Base-by-base conservation (phyloP, 1,139 yeast species). In the Suhomyces maxii region DNA sequence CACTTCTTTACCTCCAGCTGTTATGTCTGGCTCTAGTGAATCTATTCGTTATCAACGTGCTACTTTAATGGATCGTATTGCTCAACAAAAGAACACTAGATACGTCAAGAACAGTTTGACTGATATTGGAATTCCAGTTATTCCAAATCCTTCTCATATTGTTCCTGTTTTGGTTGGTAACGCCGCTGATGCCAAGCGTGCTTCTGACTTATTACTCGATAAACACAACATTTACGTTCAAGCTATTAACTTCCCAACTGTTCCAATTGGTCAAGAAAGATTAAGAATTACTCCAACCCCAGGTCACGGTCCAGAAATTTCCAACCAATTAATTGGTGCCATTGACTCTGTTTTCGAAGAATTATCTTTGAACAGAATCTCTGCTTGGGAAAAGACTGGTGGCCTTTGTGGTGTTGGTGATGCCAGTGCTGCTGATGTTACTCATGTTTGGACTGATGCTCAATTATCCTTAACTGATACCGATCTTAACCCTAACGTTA, bases 221-320 rank as follows among this genome's bases (percentile, higher is more conserved):
- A 84, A 88, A 60, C 88, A 91, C 70, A 78, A 81, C 57, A 91
- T 93, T 64, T 93, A 93, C 64, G 99, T 95, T 42, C 99, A 93
- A 72, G 97, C 98, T 45, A 93, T 93, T 68, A 93, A 93, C 73
- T 93, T 87, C 82, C 99, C 99, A 47, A 93, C 99, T 26, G 99
- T 93, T 48, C 87, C 97, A 35, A 85, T 89, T 61, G 99, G 99
- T 51, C 85, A 90, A 55, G 99, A 93, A 73, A 84, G 99, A 66
- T 81, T 93, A 63, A 84, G 99, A 71, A 85, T 93, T 63, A 93
- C 99, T 14, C 98, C 99, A 45, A 91, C 99, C 37, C 99, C 99
- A 36, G 98, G 97, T 46, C 99, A 93, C 68, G 81, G 83, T 31
- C 77, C 83, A 48, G 86, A 85, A 52, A 77, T 89, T 47, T 79